Base-by-base conservation (phyloP, 345 rosid genomes). In the Populus ilicifolia region DNA sequence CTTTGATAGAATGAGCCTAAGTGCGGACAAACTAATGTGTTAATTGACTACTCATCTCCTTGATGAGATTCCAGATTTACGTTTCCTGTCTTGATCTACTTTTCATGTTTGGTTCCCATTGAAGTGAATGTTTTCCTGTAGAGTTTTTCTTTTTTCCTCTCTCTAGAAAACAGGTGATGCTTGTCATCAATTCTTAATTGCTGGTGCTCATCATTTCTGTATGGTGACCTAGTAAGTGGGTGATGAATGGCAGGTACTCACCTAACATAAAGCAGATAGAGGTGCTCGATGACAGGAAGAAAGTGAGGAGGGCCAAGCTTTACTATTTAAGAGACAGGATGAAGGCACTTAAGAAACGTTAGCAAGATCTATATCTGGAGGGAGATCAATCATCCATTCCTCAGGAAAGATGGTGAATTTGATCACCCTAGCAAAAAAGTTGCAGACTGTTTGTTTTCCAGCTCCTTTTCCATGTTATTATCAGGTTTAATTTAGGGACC, bases 231-330 rank as follows among this genome's bases (percentile, higher is more conserved):
- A 80, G 73, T 41, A 75, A 81, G 25, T 67, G 29, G 59, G 18
- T 75, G 78, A 23, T 77, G 71, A 78, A 77, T 85, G 80, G 76
- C 88, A 91, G 99, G 93, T 94, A 94, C 76, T 93, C 97, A 0
- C 99, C 99, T 59, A 96, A 93, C 84, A 89, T 92, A 74, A 92
- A 88, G 92, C 98, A 91, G 89, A 91, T 93, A 48, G 91, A 90
- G 89, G 94, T 91, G 85, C 83, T 94, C 89, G 98, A 56, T 56
- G 63, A 91, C 84, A 94, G 90, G 97, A 94, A 90, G 87, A 94
- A 83, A 80, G 97, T 91, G 83, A 88, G 95, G 82, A 92, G 99
- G 88, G 99, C 98, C 36, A 92, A 94, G 88, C 97, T 94, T 69
- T 96, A 96, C 81, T 88, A 94, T 87, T 92, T 94, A 14, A 87